Percentiles rank a stretch among this genome's conserved stretches.
phyloP scores from a whole-genome alignment of 2,329 filamentous ascomycete genomes.

The Paecilomyces fulvus region DNA sequence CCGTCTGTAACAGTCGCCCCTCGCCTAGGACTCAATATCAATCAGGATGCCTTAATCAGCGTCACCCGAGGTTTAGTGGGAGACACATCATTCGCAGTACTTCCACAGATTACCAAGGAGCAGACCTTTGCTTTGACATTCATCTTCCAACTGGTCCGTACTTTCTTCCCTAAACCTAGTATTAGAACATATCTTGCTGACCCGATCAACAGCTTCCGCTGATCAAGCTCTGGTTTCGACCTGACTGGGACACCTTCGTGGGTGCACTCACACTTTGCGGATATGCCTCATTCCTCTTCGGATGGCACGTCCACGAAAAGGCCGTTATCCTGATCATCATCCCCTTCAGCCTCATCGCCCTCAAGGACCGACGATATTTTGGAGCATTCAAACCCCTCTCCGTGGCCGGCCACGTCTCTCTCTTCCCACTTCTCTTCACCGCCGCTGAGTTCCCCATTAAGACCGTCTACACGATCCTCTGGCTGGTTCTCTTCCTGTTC shows the following conservation, averaged over 20 bases:
- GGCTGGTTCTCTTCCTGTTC: conserved; percentile 78
- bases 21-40: conserved; percentile 64
- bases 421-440: conserved; percentile 91
- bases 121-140: conserved; percentile 77
- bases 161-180: not conserved
- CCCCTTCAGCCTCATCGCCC: conserved; percentile 84
- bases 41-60: conserved; percentile 68
- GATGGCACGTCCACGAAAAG: conserved; percentile 98
- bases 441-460: conserved; percentile 90
- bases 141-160: conserved; percentile 61
- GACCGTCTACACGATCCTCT: conserved; percentile 83
- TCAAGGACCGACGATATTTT: conserved; percentile 82
- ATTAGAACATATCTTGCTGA: conserved; percentile 12
- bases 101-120: conserved; percentile 75
- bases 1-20: conserved; percentile 60
- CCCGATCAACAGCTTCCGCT: conserved; percentile 54
- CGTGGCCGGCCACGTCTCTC: conserved; percentile 86
- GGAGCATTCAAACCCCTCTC: conserved; percentile 86
- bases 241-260: conserved; percentile 83
- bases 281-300: conserved; percentile 93
- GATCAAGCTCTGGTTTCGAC: conserved; percentile 69
- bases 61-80: conserved; percentile 90
- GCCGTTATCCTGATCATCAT: conserved; percentile 90
- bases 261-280: conserved; percentile 85
- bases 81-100: conserved; percentile 85